phyloP scores from a whole-genome alignment of 257 asterid species.

The Fraxinus pennsylvanica region DNA sequence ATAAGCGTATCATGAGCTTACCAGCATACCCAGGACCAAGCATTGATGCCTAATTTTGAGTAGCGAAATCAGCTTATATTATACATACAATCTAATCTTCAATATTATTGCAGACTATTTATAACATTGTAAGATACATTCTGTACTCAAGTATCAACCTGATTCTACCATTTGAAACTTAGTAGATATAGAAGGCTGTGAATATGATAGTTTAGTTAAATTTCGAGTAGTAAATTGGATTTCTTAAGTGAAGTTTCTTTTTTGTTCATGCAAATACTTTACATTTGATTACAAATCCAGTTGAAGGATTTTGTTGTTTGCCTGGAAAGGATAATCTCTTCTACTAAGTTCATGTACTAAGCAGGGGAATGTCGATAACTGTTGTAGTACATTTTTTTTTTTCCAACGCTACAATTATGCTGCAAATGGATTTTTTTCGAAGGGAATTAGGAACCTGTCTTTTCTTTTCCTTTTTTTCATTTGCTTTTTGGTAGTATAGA shows the following conservation, averaged over 20 bases:
- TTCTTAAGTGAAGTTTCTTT: background rate
- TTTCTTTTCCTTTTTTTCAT: too few species aligned
- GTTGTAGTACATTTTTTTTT: too few species aligned
- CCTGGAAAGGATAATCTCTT: background rate
- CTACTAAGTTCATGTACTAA: too few species aligned
- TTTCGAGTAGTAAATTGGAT: background rate
- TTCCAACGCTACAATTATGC: too few species aligned
- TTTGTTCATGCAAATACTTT: background rate
- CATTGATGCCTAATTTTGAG: conserved; percentile 41
- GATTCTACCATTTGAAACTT: background rate
- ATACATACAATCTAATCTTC: background rate
- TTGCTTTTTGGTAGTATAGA: too few species aligned
- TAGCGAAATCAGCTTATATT: background rate
- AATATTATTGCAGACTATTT: background rate
- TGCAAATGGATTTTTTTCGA: too few species aligned
- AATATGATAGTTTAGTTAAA: background rate
- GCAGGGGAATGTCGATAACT: too few species aligned
- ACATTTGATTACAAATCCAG: too few species aligned
- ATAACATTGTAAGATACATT: background rate
- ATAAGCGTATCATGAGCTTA: conserved; percentile 83
- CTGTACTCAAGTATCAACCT: background rate
- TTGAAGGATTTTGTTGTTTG: too few species aligned
- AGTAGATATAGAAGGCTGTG: background rate
- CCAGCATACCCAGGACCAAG: conserved; percentile 89
- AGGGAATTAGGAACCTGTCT: too few species aligned